phyloP scores from a whole-genome alignment of 2,329 filamentous ascomycete species.

The Colletotrichum graminicola region DNA sequence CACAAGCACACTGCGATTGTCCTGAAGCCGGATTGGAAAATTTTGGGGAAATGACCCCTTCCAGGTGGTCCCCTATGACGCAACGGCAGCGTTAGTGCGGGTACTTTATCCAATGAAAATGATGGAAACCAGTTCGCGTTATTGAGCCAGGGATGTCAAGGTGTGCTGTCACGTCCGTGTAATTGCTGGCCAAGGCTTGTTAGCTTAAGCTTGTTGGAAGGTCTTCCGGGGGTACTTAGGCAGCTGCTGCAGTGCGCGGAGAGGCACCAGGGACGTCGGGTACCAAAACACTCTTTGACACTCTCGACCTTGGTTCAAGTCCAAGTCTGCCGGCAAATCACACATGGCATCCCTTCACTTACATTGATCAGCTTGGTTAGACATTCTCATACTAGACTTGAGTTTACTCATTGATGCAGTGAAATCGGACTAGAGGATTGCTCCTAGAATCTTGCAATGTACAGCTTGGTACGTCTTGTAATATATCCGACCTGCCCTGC shows the following conservation, averaged over 20 bases:
- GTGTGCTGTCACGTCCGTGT: slow-evolving; percentile 4
- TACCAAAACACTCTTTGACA: neutral
- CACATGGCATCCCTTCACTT: neutral
- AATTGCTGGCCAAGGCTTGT: slow-evolving; percentile 1
- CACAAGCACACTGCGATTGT: neutral
- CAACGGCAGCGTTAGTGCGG: neutral
- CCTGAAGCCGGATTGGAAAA: neutral
- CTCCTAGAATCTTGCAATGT: neutral
- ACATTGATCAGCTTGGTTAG: neutral
- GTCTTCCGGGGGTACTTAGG: neutral
- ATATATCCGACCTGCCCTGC: neutral
- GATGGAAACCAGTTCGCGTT: neutral
- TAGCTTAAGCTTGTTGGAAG: slow-evolving; percentile 5
- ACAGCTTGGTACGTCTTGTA: neutral
- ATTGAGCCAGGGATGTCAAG: neutral
- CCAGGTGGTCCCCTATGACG: slow-evolving; percentile 34
- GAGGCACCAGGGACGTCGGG: slow-evolving; percentile 10
- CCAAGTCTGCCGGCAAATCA: neutral
- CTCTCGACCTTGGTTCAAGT: neutral
- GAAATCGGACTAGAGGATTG: neutral
- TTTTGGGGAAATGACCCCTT: neutral
- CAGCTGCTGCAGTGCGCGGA: neutral
- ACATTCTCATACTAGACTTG: neutral
- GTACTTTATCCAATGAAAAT: neutral
- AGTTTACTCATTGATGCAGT: neutral